Evolutionary conservation across 208 protist species (phyloP).

Genomic region (Hexamita inflata): DNA sequence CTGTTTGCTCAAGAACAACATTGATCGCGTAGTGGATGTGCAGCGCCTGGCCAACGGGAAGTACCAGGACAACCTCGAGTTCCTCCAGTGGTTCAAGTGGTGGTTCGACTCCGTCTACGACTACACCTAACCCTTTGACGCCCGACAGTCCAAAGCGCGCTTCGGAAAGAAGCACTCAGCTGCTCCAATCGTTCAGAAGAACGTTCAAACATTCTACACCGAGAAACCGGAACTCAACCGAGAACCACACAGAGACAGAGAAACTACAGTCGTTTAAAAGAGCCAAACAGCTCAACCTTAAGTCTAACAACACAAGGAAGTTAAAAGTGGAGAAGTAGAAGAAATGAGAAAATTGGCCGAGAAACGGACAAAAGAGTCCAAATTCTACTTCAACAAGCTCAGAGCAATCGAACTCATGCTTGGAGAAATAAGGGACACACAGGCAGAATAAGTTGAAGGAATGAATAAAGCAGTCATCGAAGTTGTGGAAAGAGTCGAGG

Average conservation of each 20-base stretch:
- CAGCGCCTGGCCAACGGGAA: background rate
- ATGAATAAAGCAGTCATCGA: no score
- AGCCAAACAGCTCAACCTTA: background rate
- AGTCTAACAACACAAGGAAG: no score
- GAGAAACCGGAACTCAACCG: background rate
- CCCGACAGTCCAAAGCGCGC: background rate
- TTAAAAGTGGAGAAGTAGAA: background rate
- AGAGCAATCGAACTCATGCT: slow-evolving; percentile 5
- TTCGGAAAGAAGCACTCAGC: background rate
- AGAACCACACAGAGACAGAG: background rate
- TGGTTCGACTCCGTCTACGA: background rate
- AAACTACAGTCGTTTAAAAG: background rate
- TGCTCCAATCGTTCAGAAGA: background rate
- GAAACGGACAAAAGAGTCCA: background rate
- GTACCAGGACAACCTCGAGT: slow-evolving; percentile 19
- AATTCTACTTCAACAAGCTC: slow-evolving; percentile 28
- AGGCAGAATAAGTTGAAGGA: no score
- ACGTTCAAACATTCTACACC: background rate
- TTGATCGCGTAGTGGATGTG: slow-evolving; percentile 3
- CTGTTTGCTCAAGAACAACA: background rate
- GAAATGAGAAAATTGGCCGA: background rate
- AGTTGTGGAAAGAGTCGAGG: no score
- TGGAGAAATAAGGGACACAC: no score
- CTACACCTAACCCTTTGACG: background rate
- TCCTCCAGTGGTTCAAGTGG: slow-evolving; percentile 28